phyloP scores from a whole-genome alignment of 345 rosid species.

The Citrus reticulata region DNA sequence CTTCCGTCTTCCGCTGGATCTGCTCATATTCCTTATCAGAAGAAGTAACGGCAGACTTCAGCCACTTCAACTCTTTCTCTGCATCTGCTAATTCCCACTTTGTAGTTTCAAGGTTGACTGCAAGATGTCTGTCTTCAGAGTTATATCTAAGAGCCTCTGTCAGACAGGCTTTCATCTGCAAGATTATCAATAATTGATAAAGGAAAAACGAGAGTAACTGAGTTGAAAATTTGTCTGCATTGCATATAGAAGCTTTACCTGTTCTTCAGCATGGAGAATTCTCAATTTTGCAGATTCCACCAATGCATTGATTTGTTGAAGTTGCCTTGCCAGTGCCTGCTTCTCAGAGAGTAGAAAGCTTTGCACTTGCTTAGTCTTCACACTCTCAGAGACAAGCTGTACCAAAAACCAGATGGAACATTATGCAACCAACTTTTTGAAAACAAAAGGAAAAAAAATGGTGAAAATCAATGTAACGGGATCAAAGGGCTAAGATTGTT shows the following conservation, averaged over 20 bases:
- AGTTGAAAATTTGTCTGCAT: background rate
- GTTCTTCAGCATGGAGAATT: constrained; percentile 69
- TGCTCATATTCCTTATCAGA: constrained; percentile 86
- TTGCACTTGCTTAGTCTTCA: constrained; percentile 79
- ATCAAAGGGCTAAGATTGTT: constrained; percentile 3
- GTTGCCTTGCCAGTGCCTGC: constrained; percentile 66
- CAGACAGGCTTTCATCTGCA: constrained; percentile 74
- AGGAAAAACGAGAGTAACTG: background rate
- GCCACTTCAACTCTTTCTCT: constrained; percentile 85
- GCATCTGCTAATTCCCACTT: constrained; percentile 80
- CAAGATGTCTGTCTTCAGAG: constrained; percentile 75
- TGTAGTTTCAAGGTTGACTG: constrained; percentile 55
- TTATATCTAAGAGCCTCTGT: constrained; percentile 55
- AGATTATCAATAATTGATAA: constrained; percentile 7
- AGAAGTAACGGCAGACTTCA: constrained; percentile 62
- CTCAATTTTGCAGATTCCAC: constrained; percentile 58
- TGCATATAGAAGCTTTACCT: constrained; percentile 40
- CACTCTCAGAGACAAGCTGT: constrained; percentile 99
- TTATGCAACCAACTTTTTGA: background rate
- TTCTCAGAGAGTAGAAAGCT: constrained; percentile 68
- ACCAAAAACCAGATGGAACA: constrained; percentile 9
- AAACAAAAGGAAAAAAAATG: background rate
- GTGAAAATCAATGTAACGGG: background rate
- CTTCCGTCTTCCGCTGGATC: constrained; percentile 54
- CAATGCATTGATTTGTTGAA: constrained; percentile 59